Evolutionary conservation across 768 basidiomycete genomes (phyloP).

Genomic region (Trametopsis cervina): DNA sequence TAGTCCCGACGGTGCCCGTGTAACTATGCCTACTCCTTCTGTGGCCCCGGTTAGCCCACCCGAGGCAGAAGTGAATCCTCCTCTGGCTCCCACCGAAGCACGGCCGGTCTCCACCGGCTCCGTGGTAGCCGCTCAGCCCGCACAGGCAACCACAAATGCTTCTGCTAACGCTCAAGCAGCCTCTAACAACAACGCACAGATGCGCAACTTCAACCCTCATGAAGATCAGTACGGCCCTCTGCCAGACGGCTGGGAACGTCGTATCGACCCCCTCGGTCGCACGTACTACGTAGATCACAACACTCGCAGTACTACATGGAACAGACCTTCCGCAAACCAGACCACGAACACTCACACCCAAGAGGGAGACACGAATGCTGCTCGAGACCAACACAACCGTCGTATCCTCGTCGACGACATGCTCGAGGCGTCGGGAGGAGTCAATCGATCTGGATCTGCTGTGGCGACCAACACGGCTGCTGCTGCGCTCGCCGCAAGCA

Average conservation of each 20-base stretch:
- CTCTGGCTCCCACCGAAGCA: conserved; percentile 21
- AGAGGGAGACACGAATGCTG: conserved; percentile 75
- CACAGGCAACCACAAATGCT: conserved; percentile 19
- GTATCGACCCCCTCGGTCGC: conserved; percentile 91
- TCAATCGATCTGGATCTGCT: conserved; percentile 19
- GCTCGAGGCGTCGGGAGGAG: conserved; percentile 45
- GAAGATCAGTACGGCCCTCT: conserved; percentile 92
- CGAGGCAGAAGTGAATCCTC: conserved; percentile 12
- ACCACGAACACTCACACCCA: conserved; percentile 65
- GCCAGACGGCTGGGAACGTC: conserved; percentile 92
- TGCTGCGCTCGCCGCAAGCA: conserved; percentile 44
- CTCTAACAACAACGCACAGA: conserved; percentile 34
- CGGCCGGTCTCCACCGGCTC: conserved; percentile 33
- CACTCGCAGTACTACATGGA: conserved; percentile 96
- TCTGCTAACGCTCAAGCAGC: conserved; percentile 26
- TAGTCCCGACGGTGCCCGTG: conserved; percentile 28
- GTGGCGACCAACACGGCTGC: conserved; percentile 30
- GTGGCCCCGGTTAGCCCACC: conserved; percentile 14
- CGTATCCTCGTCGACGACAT: conserved; percentile 81
- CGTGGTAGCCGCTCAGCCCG: conserved; percentile 15
- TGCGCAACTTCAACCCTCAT: conserved; percentile 88
- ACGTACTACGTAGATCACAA: conserved; percentile 99
- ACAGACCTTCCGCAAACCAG: conserved; percentile 76
- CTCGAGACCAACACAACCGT: conserved; percentile 80
- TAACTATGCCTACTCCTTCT: conserved; percentile 34